Percentiles rank a stretch among this genome's conserved stretches.
These are phyloP conservation scores for Canavalia ensiformis DNA, from an alignment of 306 rosid species.

Conservation along the genomic window DNA sequence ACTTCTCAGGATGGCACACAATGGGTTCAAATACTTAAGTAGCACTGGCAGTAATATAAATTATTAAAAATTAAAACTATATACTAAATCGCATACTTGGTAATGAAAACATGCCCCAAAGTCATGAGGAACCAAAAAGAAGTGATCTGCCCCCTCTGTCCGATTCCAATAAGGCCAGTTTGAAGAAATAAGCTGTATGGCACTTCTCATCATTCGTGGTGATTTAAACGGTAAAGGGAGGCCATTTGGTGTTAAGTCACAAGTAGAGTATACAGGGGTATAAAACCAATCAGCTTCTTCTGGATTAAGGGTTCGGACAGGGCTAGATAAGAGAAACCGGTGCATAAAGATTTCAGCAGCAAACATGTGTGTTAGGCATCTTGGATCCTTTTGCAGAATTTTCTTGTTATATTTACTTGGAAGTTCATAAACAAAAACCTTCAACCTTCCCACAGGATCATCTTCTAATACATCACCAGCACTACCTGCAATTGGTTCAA, in stretches of 20 bases:
- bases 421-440: slow-evolving; percentile 96
- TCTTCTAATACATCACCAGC: slow-evolving; percentile 99
- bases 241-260: slow-evolving; percentile 96
- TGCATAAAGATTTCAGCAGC: slow-evolving; percentile 99
- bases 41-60: background rate
- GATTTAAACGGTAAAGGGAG: slow-evolving; percentile 97
- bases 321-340: slow-evolving; percentile 88
- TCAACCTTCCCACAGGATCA: slow-evolving; percentile 98
- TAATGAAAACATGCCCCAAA: slow-evolving; percentile 99
- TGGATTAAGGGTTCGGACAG: slow-evolving; percentile 95
- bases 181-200: slow-evolving; percentile 92
- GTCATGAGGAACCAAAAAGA: slow-evolving; percentile 94
- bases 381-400: slow-evolving; percentile 89
- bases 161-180: slow-evolving; percentile 99
- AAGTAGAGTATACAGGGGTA: slow-evolving; percentile 93
- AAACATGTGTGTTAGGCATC: slow-evolving; percentile 97
- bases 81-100: slow-evolving; percentile 63
- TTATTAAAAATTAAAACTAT: background rate
- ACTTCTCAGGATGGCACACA: slow-evolving; percentile 32
- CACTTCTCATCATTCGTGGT: slow-evolving; percentile 99
- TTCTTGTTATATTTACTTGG: slow-evolving; percentile 98
- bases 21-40: slow-evolving; percentile 25
- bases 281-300: slow-evolving; percentile 99
- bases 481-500: slow-evolving; percentile 70
- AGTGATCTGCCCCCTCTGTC: slow-evolving; percentile 96